Percentiles rank a stretch among this genome's conserved stretches.
Evolutionary conservation across 345 rosid genomes (phyloP).

Genomic region (Aethionema arabicum): DNA sequence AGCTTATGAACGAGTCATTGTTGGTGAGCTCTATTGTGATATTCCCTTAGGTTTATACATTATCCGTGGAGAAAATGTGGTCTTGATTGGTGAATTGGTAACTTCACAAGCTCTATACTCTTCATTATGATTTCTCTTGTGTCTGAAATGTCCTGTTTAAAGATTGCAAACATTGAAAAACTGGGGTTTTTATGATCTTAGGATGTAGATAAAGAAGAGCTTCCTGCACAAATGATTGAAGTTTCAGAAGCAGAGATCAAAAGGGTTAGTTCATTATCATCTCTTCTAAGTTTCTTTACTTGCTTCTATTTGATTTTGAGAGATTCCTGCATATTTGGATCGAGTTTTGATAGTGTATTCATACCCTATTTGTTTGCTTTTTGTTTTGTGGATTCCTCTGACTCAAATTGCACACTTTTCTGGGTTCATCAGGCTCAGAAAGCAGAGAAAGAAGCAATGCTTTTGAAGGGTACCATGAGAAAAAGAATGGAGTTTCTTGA

Average conservation of each 20-base stretch:
- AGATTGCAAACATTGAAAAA: neutral
- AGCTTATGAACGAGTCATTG: slow-evolving; percentile 90
- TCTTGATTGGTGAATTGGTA: slow-evolving; percentile 93
- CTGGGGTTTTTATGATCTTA: slow-evolving; percentile 22
- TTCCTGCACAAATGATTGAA: slow-evolving; percentile 58
- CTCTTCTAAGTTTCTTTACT: neutral
- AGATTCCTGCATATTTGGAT: slow-evolving; percentile 5
- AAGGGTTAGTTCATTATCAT: slow-evolving; percentile 38
- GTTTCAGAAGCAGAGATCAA: slow-evolving; percentile 57
- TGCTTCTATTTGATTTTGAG: neutral
- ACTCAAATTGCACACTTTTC: neutral
- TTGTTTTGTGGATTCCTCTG: slow-evolving; percentile 5
- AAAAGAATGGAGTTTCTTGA: slow-evolving; percentile 70
- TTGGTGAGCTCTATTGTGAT: slow-evolving; percentile 81
- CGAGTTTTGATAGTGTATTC: neutral
- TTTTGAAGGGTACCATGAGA: slow-evolving; percentile 60
- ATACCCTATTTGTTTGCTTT: neutral
- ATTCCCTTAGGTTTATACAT: slow-evolving; percentile 87
- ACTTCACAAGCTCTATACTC: neutral
- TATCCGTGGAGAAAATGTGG: slow-evolving; percentile 93
- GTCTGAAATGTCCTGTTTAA: slow-evolving; percentile 25
- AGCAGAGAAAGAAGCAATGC: slow-evolving; percentile 60
- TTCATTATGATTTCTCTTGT: slow-evolving; percentile 13
- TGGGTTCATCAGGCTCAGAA: slow-evolving; percentile 52
- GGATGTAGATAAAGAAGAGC: slow-evolving; percentile 70